Evolutionary conservation across 129 eudicot genomes (phyloP).

Genomic region (Helianthus tuberosus): DNA sequence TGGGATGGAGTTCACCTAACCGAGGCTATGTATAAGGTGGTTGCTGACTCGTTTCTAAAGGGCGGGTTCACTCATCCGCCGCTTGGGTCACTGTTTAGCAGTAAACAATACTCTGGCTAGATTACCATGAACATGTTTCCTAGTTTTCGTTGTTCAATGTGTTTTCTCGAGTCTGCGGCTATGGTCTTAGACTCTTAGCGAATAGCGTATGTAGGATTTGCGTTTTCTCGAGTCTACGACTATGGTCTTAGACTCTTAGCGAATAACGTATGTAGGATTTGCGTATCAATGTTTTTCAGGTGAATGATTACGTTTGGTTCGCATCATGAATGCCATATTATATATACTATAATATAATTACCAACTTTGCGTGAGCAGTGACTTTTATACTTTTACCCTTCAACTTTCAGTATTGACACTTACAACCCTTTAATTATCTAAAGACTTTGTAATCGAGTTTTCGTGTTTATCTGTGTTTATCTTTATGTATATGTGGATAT

Average conservation of each 20-base stretch:
- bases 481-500: no score
- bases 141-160: neutral
- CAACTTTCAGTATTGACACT: no score
- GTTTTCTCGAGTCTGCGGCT: neutral
- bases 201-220: slow-evolving; percentile 8
- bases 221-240: neutral
- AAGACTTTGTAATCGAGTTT: no score
- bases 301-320: neutral
- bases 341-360: no score
- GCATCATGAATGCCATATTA: neutral
- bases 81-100: slow-evolving; percentile 47
- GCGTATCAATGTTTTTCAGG: slow-evolving; percentile 10
- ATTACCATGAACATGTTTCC: slow-evolving; percentile 8
- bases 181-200: neutral
- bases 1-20: slow-evolving; percentile 97
- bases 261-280: slow-evolving; percentile 2
- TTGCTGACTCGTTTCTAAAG: slow-evolving; percentile 51
- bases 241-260: neutral
- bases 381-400: no score
- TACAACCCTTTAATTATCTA: no score
- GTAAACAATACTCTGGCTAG: slow-evolving; percentile 33
- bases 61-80: slow-evolving; percentile 58
- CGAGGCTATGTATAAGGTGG: slow-evolving; percentile 73
- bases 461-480: no score
- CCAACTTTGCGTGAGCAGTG: no score